These are phyloP conservation scores for Rubus parviflorus DNA, from an alignment of 306 rosid genomes.

Conservation along the genomic window DNA sequence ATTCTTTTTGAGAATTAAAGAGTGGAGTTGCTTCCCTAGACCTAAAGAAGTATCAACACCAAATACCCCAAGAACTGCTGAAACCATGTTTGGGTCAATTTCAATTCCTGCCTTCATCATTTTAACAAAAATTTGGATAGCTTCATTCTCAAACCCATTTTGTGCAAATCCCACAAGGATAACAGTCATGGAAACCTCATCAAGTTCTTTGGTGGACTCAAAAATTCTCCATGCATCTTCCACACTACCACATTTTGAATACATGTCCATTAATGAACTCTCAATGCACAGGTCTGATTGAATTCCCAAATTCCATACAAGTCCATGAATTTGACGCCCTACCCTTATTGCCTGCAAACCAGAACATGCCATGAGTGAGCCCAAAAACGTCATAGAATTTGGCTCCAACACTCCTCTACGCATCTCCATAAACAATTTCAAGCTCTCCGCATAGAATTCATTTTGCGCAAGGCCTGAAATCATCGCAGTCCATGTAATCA, in stretches of 20 bases:
- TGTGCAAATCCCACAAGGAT: constrained; percentile 86
- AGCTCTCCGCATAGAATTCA: constrained; percentile 49
- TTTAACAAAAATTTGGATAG: constrained; percentile 66
- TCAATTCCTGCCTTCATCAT: constrained; percentile 62
- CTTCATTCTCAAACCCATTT: constrained; percentile 82
- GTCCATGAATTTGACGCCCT: constrained; percentile 79
- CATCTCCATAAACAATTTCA: constrained; percentile 55
- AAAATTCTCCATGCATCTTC: constrained; percentile 73
- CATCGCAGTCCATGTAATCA: constrained; percentile 85
- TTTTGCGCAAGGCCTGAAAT: constrained; percentile 77
- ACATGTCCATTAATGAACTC: constrained; percentile 91
- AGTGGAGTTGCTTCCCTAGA: constrained; percentile 74
- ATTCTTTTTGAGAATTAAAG: constrained; percentile 56
- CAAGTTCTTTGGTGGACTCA: constrained; percentile 68
- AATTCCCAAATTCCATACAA: constrained; percentile 71
- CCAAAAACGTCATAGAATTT: constrained; percentile 75
- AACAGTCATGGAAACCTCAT: constrained; percentile 77
- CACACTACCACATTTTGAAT: constrained; percentile 72
- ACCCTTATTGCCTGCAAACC: constrained; percentile 66
- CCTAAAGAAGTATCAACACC: constrained; percentile 69
- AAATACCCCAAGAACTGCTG: constrained; percentile 84
- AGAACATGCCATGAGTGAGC: constrained; percentile 77
- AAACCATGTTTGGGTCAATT: constrained; percentile 67
- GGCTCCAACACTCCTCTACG: constrained; percentile 56
- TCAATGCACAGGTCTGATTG: constrained; percentile 70